phyloP scores from a whole-genome alignment of 2,329 filamentous ascomycete genomes.

The Cadophora luteo-olivacea region DNA sequence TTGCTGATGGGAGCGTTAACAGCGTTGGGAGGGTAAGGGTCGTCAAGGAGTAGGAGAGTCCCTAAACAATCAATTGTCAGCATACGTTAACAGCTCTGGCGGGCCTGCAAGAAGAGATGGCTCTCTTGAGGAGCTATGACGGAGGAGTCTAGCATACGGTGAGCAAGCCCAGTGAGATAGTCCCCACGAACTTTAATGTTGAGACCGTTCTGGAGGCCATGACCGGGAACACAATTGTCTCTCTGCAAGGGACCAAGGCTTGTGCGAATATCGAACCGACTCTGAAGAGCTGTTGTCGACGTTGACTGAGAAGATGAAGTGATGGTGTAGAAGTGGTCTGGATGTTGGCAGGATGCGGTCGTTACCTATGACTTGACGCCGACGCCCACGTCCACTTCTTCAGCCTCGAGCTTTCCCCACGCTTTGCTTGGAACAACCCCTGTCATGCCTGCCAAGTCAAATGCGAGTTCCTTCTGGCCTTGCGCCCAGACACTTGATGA shows the following conservation, averaged over 20 bases:
- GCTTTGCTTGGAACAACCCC: neutral
- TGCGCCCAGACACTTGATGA: conserved; percentile 18
- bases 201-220: conserved; percentile 76
- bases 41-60: conserved; percentile 85
- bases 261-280: conserved; percentile 35
- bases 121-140: conserved; percentile 13
- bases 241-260: neutral
- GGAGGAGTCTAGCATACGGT: conserved; percentile 64
- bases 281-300: neutral
- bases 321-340: neutral
- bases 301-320: neutral
- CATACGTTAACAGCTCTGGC: neutral
- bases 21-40: conserved; percentile 81
- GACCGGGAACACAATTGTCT: conserved; percentile 3
- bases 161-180: conserved; percentile 84
- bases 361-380: neutral
- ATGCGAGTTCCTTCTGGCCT: conserved; percentile 5
- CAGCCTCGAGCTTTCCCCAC: conserved; percentile 17
- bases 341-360: conserved; percentile 1
- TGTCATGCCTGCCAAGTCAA: neutral
- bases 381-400: neutral
- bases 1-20: conserved; percentile 78
- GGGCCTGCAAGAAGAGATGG: neutral
- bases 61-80: conserved; percentile 57
- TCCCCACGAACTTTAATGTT: conserved; percentile 90